Percentiles rank a stretch among this genome's conserved stretches.
Conservation (phyloP, 257 asterid genomes). For the Solanum rostratum region DNA sequence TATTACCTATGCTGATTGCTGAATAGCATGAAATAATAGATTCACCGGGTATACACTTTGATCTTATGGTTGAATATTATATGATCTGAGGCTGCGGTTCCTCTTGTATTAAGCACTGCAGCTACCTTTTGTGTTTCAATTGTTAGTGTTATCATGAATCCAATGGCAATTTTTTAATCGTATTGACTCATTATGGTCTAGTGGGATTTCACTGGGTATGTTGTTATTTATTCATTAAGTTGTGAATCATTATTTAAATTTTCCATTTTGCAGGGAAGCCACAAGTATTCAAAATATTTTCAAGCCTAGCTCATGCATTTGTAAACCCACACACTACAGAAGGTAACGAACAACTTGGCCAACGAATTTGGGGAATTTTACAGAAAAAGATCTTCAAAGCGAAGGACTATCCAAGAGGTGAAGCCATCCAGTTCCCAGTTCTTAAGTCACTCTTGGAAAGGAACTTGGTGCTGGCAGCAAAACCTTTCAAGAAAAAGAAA, state of each 20-base stretch:
- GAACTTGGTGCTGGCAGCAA: constrained; percentile 74
- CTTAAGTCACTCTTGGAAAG: constrained; percentile 72
- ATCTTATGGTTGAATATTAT: neutral
- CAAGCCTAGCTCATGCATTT: constrained; percentile 73
- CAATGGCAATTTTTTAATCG: neutral
- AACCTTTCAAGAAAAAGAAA: constrained; percentile 80
- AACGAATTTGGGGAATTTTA: constrained; percentile 88
- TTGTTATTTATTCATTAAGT: neutral
- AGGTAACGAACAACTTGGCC: constrained; percentile 94
- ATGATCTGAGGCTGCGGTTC: neutral
- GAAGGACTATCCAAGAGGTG: constrained; percentile 76
- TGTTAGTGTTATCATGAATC: neutral
- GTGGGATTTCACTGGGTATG: too few species aligned
- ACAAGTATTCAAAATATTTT: constrained; percentile 59
- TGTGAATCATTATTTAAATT: neutral
- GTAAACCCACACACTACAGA: constrained; percentile 74
- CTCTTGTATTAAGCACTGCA: neutral
- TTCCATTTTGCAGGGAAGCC: constrained; percentile 61
- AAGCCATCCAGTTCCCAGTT: constrained; percentile 39
- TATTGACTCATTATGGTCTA: neutral
- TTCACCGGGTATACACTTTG: neutral
- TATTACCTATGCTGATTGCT: neutral
- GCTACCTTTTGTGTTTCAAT: neutral
- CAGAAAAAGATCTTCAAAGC: constrained; percentile 91
- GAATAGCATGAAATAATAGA: neutral